Evolutionary conservation across 164 flowering plant species (phyloP), one percentile per base, ranked within the genome.

Genomic region (Sextonia rubra): DNA sequence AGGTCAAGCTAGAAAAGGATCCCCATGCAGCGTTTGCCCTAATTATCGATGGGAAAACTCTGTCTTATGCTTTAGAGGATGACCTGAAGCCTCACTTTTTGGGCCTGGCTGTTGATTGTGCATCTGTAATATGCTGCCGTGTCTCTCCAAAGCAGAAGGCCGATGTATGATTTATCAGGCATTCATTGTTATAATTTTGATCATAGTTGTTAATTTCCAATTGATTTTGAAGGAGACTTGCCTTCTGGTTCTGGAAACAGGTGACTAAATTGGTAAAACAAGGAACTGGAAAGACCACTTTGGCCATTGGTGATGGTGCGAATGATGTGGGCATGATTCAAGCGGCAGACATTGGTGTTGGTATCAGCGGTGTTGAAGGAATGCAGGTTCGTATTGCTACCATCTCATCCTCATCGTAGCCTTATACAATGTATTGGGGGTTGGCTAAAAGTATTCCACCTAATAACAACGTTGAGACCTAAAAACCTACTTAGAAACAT

Each of bases 241-340:
- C n/a, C 17, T 26, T 47, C 48, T 18, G 56, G 30, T 12, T 62
- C 60, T 75, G 68, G 49, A 27, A 60, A 61, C 73, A 95, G 99
- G 93, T 95, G 49, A 93, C 99, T 5, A 87, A 97, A 71, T 82
- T 93, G 77, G 99, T 93, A 44, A 95, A 93, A 84, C 90, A 91
- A 83, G 97, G 97, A 73, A 89, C 97, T 72, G 91, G 95, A 52
- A 95, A 87, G 79, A 93, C 88, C 52, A 95, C 99, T 68, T 80
- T 95, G 73, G 99, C 98, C 25, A 90, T 95, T 68, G 99, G 99
- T 75, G 99, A 95, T 85, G 99, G 99, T 78, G 98, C 99, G 72
- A 95, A 95, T 85, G 99, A 96, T 75, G 99, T 96, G 74, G 99
- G 99, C 58, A 96, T 96, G 99, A 96, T 96, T 83, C 99, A 96